phyloP scores from a whole-genome alignment of 2,329 filamentous ascomycete genomes.

The Paecilomyces variotii region DNA sequence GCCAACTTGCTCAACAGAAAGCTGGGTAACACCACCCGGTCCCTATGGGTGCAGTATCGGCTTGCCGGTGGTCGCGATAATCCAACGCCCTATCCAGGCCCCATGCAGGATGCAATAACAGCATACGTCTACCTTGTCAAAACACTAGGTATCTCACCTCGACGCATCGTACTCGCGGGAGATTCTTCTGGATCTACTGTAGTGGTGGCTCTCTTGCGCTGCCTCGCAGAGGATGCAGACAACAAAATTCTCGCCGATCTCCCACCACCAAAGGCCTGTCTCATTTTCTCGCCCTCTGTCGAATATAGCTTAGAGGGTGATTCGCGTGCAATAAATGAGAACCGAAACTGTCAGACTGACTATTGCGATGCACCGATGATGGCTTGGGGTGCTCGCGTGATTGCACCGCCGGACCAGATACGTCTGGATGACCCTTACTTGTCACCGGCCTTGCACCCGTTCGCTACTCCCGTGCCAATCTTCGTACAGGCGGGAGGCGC shows the following conservation, averaged over 20 bases:
- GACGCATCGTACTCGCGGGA: constrained; percentile 13
- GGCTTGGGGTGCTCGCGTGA: constrained; percentile 10
- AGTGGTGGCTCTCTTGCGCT: constrained; percentile 12
- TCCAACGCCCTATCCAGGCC: constrained; percentile 10
- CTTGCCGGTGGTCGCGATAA: neutral
- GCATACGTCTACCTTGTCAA: constrained; percentile 14
- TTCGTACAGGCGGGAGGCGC: constrained; percentile 10
- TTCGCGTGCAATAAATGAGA: neutral
- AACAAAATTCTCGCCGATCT: neutral
- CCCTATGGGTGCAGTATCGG: constrained; percentile 1
- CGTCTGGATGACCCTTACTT: constrained; percentile 10
- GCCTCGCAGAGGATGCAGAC: constrained; percentile 4
- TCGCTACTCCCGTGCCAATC: constrained; percentile 10
- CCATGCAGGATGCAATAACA: constrained; percentile 16
- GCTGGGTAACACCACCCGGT: neutral
- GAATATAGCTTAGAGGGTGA: constrained; percentile 3
- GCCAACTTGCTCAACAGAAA: neutral
- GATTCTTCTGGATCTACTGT: constrained; percentile 15
- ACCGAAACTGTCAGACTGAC: constrained; percentile 9
- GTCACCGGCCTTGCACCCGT: constrained; percentile 9
- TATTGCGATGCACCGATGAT: constrained; percentile 6
- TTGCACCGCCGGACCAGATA: constrained; percentile 8
- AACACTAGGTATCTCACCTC: constrained; percentile 11
- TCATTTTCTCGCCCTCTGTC: constrained; percentile 11
- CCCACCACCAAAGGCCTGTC: constrained; percentile 6